Conservation (phyloP, 441 rosid species). For the Aleurites moluccanus region DNA sequence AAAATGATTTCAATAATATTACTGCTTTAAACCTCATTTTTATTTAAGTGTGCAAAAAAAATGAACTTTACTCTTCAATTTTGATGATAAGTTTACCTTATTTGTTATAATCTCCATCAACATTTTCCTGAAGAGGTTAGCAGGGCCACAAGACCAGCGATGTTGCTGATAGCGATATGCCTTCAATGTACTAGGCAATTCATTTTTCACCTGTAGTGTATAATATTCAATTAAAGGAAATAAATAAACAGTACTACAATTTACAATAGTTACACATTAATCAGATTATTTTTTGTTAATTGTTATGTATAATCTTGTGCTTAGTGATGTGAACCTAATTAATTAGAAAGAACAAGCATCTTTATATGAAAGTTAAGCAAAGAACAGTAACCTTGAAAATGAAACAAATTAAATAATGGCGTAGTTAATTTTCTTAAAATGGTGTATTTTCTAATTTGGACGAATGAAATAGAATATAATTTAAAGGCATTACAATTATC, state of each 20-base stretch:
- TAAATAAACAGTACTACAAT: neutral
- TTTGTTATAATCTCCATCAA: constrained; percentile 55
- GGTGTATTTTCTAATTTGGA: too few species aligned
- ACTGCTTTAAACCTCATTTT: too few species aligned
- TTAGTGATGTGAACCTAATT: neutral
- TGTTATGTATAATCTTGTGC: neutral
- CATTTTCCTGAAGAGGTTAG: constrained; percentile 92
- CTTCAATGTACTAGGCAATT: constrained; percentile 85
- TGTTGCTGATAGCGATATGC: constrained; percentile 90
- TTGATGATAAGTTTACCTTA: constrained; percentile 40
- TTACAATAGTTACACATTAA: too few species aligned
- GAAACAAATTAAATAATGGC: neutral
- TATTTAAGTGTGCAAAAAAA: too few species aligned
- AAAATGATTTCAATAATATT: too few species aligned
- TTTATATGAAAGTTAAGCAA: neutral
- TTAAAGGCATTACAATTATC: too few species aligned
- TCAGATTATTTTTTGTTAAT: too few species aligned
- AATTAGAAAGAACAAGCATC: too few species aligned
- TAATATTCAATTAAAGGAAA: neutral
- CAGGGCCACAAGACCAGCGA: constrained; percentile 97
- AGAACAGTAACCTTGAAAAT: neutral
- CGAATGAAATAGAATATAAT: too few species aligned
- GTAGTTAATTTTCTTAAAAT: neutral
- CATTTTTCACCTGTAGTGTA: constrained; percentile 76
- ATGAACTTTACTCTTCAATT: too few species aligned